These are phyloP conservation scores for Boletus huronensis DNA, from an alignment of 768 basidiomycete genomes.

Conservation along the genomic window DNA sequence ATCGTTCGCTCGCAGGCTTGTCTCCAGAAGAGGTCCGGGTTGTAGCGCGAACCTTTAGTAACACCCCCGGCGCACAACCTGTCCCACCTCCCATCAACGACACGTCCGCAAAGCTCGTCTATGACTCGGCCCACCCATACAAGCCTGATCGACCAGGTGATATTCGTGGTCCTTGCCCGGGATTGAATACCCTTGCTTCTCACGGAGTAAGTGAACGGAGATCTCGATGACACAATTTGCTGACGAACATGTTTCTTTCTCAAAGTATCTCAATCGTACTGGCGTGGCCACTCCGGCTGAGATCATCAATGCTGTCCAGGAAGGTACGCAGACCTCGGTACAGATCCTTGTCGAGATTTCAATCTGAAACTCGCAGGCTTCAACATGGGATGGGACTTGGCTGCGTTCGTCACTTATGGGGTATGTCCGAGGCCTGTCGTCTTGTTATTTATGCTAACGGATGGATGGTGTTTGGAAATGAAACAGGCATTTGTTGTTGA, in stretches of 20 bases:
- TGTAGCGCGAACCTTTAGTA: slow-evolving; percentile 12
- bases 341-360: not conserved
- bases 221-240: not conserved
- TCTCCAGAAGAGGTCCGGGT: slow-evolving; percentile 14
- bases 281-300: slow-evolving; percentile 23
- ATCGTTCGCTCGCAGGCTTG: slow-evolving; percentile 23
- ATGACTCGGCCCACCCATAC: slow-evolving; percentile 20
- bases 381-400: slow-evolving; percentile 25
- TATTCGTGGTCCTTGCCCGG: slow-evolving; percentile 26
- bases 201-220: slow-evolving; percentile 20
- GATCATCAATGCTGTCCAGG: slow-evolving; percentile 24
- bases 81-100: slow-evolving; percentile 22
- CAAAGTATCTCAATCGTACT: slow-evolving; percentile 17
- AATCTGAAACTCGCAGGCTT: slow-evolving; percentile 9
- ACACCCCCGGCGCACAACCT: slow-evolving; percentile 23
- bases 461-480: not conserved
- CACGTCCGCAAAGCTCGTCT: slow-evolving; percentile 23
- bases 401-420: slow-evolving; percentile 20
- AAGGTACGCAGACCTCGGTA: slow-evolving; percentile 6
- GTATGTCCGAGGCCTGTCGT: slow-evolving; percentile 1
- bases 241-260: not conserved
- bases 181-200: slow-evolving; percentile 26
- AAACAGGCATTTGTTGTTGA: slow-evolving; percentile 25
- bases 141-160: slow-evolving; percentile 13
- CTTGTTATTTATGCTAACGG: not conserved